Percentiles rank a stretch among this genome's conserved stretches.
These are phyloP conservation scores for Penicillium herquei DNA, from an alignment of 495 filamentous ascomycete genomes.

Conservation along the genomic window DNA sequence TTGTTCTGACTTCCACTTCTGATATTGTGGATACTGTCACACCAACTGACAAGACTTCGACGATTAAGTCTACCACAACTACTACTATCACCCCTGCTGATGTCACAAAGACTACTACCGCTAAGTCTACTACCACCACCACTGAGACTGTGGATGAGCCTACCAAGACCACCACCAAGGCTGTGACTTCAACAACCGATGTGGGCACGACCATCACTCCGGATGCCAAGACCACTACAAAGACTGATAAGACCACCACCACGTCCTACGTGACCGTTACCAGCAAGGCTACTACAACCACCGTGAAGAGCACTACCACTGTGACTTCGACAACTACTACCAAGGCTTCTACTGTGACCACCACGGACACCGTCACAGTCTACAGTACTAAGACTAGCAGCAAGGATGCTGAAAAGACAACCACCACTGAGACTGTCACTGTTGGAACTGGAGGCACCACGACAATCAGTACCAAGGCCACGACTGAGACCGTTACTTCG, in stretches of 20 bases:
- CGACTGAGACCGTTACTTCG: conserved; percentile 4
- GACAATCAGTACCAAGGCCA: conserved; percentile 9
- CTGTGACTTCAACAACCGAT: conserved; percentile 4
- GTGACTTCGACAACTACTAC: conserved; percentile 1
- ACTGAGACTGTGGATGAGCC: conserved; percentile 1
- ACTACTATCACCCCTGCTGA: neutral
- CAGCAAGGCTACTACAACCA: conserved; percentile 6
- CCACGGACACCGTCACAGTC: neutral
- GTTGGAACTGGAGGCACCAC: conserved; percentile 1
- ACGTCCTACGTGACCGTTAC: neutral
- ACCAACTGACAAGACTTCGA: conserved; percentile 10
- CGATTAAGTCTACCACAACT: conserved; percentile 6
- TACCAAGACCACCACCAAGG: conserved; percentile 1
- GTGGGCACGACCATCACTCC: conserved; percentile 2
- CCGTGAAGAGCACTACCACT: conserved; percentile 5
- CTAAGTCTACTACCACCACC: conserved; percentile 2
- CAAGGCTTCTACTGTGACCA: neutral
- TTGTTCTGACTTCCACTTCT: neutral
- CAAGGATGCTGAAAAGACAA: neutral
- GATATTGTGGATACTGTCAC: neutral
- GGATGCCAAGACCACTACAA: neutral
- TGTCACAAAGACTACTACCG: conserved; percentile 2
- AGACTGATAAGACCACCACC: conserved; percentile 3
- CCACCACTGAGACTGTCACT: neutral
- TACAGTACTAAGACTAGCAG: conserved; percentile 5